Conservation (phyloP, 176 grass and related monocot genomes). For the Musa troglodytarum region DNA sequence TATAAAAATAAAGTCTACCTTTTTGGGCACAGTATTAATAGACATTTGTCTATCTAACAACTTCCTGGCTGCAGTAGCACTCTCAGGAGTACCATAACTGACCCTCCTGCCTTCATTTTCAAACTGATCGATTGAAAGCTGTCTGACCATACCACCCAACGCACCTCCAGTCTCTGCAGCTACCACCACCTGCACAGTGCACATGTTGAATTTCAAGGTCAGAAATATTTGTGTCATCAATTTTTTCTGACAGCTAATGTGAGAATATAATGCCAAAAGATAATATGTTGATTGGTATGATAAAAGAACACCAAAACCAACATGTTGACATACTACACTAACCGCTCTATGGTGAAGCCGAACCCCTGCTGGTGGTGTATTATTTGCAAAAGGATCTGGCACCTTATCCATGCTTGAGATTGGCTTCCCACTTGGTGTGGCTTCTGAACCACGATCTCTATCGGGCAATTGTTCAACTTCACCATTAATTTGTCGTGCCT, state of each 20-base stretch:
- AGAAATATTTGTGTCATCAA: background rate
- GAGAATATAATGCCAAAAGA: background rate
- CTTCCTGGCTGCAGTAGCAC: slow-evolving; percentile 40
- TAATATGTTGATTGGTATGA: background rate
- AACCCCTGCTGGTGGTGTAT: slow-evolving; percentile 22
- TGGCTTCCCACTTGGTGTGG: slow-evolving; percentile 19
- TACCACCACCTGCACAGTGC: slow-evolving; percentile 31
- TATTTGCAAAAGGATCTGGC: slow-evolving; percentile 20
- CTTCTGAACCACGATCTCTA: slow-evolving; percentile 26
- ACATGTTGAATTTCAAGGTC: background rate
- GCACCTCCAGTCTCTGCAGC: slow-evolving; percentile 48
- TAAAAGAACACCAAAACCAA: background rate
- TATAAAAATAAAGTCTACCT: slow-evolving; percentile 17
- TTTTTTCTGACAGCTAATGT: background rate
- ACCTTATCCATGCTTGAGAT: slow-evolving; percentile 25
- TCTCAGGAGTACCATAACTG: slow-evolving; percentile 46
- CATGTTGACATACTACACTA: slow-evolving; percentile 2
- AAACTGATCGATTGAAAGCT: slow-evolving; percentile 51
- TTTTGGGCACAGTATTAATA: slow-evolving; percentile 46
- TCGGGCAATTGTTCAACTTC: slow-evolving; percentile 21
- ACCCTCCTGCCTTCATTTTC: slow-evolving; percentile 60
- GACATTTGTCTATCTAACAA: slow-evolving; percentile 48
- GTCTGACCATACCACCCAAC: slow-evolving; percentile 45
- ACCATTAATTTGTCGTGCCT: slow-evolving; percentile 40
- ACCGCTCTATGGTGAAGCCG: slow-evolving; percentile 49